A percentile compares a stretch with the other conserved stretches of the same genome.
Conservation (phyloP, 1,139 yeast species). For the Debaryomyces fabryi region DNA sequence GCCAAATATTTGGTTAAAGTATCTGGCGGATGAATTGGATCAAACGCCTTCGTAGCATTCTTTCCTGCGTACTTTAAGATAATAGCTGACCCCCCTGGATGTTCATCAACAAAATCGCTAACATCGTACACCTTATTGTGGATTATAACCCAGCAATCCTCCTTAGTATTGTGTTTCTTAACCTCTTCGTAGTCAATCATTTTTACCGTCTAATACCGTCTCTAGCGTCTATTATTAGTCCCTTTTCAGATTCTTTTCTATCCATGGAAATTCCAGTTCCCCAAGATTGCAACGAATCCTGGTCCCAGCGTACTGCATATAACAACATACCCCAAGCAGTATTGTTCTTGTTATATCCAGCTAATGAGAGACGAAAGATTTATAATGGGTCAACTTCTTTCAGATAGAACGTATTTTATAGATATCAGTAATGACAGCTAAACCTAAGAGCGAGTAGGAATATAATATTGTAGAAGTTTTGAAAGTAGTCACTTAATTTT, state of each 20-base stretch:
- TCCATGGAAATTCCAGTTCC: neutral
- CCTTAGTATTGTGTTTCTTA: slow-evolving; percentile 36
- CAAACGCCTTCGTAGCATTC: slow-evolving; percentile 63
- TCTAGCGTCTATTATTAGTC: neutral
- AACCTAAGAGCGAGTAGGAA: neutral
- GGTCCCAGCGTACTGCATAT: neutral
- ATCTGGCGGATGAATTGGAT: slow-evolving; percentile 84
- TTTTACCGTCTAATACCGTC: neutral
- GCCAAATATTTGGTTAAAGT: slow-evolving; percentile 56
- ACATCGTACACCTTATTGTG: slow-evolving; percentile 57
- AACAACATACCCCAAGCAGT: neutral
- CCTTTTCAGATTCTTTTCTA: neutral
- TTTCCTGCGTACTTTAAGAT: slow-evolving; percentile 58
- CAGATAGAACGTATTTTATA: no score
- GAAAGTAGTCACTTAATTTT: neutral
- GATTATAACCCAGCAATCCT: slow-evolving; percentile 59
- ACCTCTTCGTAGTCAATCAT: slow-evolving; percentile 32
- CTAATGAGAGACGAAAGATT: neutral
- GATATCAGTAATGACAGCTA: neutral
- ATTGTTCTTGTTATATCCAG: neutral
- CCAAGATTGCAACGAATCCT: neutral
- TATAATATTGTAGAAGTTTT: neutral
- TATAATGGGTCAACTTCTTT: neutral
- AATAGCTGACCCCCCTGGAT: slow-evolving; percentile 58
- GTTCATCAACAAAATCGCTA: slow-evolving; percentile 49